A percentile compares a stretch with the other conserved stretches of the same genome.
Conservation (phyloP, 805 yeast genomes). For the Candida insectorum region DNA sequence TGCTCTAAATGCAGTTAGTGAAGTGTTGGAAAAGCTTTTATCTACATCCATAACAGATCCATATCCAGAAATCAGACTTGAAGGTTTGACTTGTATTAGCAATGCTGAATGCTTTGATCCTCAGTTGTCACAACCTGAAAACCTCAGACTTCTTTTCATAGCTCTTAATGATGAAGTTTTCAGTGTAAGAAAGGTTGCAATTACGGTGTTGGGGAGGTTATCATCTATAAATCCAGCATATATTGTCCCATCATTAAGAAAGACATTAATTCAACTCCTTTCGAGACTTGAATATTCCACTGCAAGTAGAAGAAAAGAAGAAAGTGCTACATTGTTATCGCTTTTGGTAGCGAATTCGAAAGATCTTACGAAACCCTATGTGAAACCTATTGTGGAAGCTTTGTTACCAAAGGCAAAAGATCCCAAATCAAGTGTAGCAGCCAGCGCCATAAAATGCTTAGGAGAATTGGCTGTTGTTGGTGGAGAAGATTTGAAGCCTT, state of each 20-base stretch:
- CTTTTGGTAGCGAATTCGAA: constrained; percentile 73
- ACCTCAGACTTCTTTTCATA: constrained; percentile 78
- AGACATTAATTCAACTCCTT: constrained; percentile 76
- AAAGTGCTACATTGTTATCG: constrained; percentile 73
- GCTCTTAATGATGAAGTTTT: constrained; percentile 90
- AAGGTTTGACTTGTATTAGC: constrained; percentile 64
- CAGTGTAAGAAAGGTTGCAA: constrained; percentile 73
- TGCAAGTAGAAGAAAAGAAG: constrained; percentile 73
- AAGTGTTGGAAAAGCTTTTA: constrained; percentile 75
- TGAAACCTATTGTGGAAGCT: constrained; percentile 85
- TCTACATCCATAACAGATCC: constrained; percentile 88
- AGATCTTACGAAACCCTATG: constrained; percentile 84
- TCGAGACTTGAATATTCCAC: constrained; percentile 84
- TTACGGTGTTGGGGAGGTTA: constrained; percentile 77
- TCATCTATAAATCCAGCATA: constrained; percentile 91
- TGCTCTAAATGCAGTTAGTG: constrained; percentile 78
- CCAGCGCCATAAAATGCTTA: constrained; percentile 78
- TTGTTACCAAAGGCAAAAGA: constrained; percentile 74
- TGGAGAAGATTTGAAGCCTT: constrained; percentile 77
- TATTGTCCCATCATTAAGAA: constrained; percentile 88
- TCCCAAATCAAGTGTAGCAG: constrained; percentile 73
- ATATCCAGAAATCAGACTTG: constrained; percentile 76
- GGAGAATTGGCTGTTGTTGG: constrained; percentile 89
- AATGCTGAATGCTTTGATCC: constrained; percentile 75
- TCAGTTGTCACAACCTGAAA: constrained; percentile 90